These are phyloP conservation scores for Kuraishia capsulata DNA, from an alignment of 805 yeast genomes.

Conservation along the genomic window DNA sequence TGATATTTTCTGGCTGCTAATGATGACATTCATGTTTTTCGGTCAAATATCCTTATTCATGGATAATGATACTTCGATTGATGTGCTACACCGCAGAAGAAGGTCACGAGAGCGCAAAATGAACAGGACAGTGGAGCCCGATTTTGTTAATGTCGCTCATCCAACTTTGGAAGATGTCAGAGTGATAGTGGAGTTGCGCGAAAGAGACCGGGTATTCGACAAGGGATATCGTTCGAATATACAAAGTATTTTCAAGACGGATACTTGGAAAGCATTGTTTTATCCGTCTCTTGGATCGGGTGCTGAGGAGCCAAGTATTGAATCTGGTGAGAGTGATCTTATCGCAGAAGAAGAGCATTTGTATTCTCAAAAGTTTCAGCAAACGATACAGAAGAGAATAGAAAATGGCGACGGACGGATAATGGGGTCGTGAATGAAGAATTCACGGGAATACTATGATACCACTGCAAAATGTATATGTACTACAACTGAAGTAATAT, in stretches of 20 bases:
- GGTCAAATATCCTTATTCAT: background rate
- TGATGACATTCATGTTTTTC: constrained; percentile 29
- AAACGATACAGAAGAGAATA: constrained; percentile 8
- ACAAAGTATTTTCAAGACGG: background rate
- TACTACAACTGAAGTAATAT: too few relatives aligned
- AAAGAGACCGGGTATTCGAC: constrained; percentile 1
- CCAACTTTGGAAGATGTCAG: constrained; percentile 42
- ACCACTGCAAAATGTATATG: too few relatives aligned
- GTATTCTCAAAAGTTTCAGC: constrained; percentile 16
- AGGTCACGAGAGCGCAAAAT: too few relatives aligned
- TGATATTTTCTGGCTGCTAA: constrained; percentile 33
- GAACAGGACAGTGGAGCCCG: too few relatives aligned
- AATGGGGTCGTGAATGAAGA: too few relatives aligned
- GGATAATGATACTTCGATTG: background rate
- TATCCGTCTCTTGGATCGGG: too few relatives aligned
- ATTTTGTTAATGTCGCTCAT: constrained; percentile 27
- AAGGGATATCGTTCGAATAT: background rate
- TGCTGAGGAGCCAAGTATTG: too few relatives aligned
- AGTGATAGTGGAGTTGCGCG: constrained; percentile 46
- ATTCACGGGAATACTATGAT: too few relatives aligned
- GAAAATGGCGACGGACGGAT: background rate
- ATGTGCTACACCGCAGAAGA: too few relatives aligned
- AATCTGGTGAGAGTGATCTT: too few relatives aligned
- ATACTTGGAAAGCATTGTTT: too few relatives aligned
- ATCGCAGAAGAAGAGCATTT: constrained; percentile 15